These are phyloP conservation scores for Gigaspora rosea DNA, from an alignment of 192 early-diverging fungal genomes.

Conservation along the genomic window DNA sequence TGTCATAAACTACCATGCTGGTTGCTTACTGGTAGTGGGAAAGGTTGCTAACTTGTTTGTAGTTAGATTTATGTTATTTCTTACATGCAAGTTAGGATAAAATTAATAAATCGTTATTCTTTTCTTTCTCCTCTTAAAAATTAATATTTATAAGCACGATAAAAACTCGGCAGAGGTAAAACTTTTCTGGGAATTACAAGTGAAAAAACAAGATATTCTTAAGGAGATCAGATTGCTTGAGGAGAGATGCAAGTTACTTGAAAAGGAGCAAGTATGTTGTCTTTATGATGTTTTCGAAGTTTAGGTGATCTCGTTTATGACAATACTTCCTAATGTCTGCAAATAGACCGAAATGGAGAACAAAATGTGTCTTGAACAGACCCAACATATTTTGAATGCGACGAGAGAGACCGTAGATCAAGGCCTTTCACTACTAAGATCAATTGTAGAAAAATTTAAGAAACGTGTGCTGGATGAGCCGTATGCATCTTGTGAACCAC, in stretches of 20 bases:
- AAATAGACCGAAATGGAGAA: constrained; percentile 21
- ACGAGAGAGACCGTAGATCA: constrained; percentile 22
- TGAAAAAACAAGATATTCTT: constrained; percentile 23
- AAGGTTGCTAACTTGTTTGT: constrained; percentile 2
- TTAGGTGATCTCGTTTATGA: constrained; percentile 12
- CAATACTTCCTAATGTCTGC: constrained; percentile 23
- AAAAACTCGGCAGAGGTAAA: constrained; percentile 26
- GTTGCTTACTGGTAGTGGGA: constrained; percentile 16
- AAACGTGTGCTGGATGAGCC: constrained; percentile 18
- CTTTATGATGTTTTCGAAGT: neutral
- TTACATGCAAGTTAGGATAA: constrained; percentile 29
- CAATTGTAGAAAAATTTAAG: constrained; percentile 24
- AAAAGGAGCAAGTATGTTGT: constrained; percentile 24
- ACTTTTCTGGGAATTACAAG: constrained; percentile 26
- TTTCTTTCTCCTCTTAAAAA: constrained; percentile 20
- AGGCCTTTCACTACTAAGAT: constrained; percentile 19
- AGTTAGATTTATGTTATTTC: neutral
- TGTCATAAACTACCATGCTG: constrained; percentile 10
- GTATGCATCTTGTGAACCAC: constrained; percentile 15
- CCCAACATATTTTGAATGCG: constrained; percentile 20
- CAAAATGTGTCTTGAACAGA: constrained; percentile 19
- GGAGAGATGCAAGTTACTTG: constrained; percentile 19
- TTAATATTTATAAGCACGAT: constrained; percentile 20
- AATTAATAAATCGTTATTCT: constrained; percentile 23
- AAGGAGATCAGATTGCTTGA: constrained; percentile 11